phyloP scores from a whole-genome alignment of 495 filamentous ascomycete genomes.

The Parmelia sp. region DNA sequence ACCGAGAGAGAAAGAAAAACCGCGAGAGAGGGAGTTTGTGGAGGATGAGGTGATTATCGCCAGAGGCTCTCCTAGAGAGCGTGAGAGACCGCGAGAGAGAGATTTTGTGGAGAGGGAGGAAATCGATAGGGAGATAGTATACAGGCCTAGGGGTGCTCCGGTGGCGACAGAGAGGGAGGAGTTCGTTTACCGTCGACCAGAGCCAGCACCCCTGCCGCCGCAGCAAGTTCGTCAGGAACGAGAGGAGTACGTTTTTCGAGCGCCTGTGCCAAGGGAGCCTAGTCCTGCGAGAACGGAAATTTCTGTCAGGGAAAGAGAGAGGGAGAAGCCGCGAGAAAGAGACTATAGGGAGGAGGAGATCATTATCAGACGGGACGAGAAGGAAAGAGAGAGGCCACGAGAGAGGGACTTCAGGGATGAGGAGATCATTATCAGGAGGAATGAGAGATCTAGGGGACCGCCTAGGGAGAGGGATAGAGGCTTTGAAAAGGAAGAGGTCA shows the following conservation, averaged over 20 bases:
- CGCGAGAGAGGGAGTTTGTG: constrained; percentile 21
- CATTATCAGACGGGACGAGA: constrained; percentile 1
- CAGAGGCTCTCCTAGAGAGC: constrained; percentile 5
- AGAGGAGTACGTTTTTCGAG: constrained; percentile 27
- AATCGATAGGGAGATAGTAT: constrained; percentile 21
- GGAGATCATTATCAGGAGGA: constrained; percentile 31
- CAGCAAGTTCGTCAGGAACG: constrained; percentile 20
- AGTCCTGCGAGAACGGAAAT: constrained; percentile 30
- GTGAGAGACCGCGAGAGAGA: constrained; percentile 19
- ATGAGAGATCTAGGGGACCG: constrained; percentile 24
- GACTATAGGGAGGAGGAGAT: constrained; percentile 25
- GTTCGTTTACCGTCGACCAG: constrained; percentile 23
- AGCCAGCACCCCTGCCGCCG: constrained; percentile 13
- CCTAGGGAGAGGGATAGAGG: constrained; percentile 22
- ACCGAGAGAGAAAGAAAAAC: constrained; percentile 15
- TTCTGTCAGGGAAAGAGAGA: constrained; percentile 26
- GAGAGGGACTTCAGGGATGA: constrained; percentile 26
- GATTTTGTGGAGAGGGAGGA: constrained; percentile 26
- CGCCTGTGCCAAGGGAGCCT: constrained; percentile 17
- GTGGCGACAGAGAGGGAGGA: constrained; percentile 24
- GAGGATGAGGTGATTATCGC: constrained; percentile 24
- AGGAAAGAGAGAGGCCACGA: constrained; percentile 16
- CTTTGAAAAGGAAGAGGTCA: constrained; percentile 28
- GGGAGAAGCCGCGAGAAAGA: constrained; percentile 14
- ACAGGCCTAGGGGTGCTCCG: constrained; percentile 21